Conservation (phyloP, 495 filamentous ascomycete species). For the Daldinia caldariorum region DNA sequence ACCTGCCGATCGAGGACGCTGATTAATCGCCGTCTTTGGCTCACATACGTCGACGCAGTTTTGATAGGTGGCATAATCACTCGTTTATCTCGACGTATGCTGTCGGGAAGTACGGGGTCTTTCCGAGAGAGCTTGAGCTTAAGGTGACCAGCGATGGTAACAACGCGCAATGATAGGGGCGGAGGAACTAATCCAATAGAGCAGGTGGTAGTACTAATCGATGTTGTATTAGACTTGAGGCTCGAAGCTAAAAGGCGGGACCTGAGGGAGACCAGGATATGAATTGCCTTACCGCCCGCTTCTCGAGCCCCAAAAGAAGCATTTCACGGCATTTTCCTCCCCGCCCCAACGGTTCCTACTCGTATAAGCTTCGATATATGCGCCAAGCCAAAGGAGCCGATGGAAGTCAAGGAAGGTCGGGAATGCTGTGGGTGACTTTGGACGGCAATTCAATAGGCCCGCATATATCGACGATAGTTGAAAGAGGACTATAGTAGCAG, state of each 20-base stretch:
- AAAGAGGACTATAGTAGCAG: constrained; percentile 7
- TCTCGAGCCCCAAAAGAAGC: constrained; percentile 22
- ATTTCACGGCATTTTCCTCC: constrained; percentile 13
- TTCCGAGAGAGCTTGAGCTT: constrained; percentile 31
- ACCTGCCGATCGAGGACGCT: constrained; percentile 35
- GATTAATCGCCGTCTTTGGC: constrained; percentile 1
- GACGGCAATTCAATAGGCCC: constrained; percentile 29
- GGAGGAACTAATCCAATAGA: constrained; percentile 36
- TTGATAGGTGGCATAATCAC: neutral
- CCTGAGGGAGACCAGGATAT: constrained; percentile 26
- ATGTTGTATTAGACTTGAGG: constrained; percentile 41
- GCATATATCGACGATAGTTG: constrained; percentile 20
- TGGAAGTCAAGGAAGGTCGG: constrained; percentile 23
- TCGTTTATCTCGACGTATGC: constrained; percentile 9
- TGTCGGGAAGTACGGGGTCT: constrained; percentile 4
- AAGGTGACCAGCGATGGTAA: constrained; percentile 9
- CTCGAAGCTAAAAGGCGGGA: constrained; percentile 29
- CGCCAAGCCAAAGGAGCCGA: constrained; percentile 30
- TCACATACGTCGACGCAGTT: neutral
- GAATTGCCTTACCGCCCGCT: constrained; percentile 18
- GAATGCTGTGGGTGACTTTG: constrained; percentile 18
- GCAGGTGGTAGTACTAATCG: constrained; percentile 35
- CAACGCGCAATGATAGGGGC: constrained; percentile 10
- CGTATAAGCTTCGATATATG: constrained; percentile 18
- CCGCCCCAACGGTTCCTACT: constrained; percentile 24